phyloP scores from a whole-genome alignment of 331 rosid species.

The Dryas integrifolia region DNA sequence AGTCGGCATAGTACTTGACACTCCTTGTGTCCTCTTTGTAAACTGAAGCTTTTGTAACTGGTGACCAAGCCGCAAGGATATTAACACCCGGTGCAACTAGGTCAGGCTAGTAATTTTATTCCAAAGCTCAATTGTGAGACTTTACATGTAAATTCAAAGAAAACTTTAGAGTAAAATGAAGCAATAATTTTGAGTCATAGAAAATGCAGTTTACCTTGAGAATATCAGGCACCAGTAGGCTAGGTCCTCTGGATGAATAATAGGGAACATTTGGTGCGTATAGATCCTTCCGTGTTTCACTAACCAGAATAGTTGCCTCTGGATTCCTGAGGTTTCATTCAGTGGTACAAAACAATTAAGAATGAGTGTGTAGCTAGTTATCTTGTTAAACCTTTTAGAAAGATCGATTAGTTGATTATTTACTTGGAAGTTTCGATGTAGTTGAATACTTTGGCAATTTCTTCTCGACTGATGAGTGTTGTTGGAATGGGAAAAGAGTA shows the following conservation, averaged over 20 bases:
- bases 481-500: constrained; percentile 17
- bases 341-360: not conserved
- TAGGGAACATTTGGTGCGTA: constrained; percentile 28
- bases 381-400: not conserved
- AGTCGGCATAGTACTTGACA: constrained; percentile 11
- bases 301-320: constrained; percentile 19
- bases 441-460: constrained; percentile 8
- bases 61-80: constrained; percentile 30
- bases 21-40: constrained; percentile 10
- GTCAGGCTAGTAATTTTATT: constrained; percentile 19
- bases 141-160: not conserved
- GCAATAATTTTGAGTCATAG: not conserved
- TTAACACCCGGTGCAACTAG: constrained; percentile 18
- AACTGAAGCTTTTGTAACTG: not conserved
- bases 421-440: constrained; percentile 22
- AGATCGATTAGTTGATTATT: not conserved
- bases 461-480: constrained; percentile 2
- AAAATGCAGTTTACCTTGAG: constrained; percentile 16
- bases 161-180: not conserved
- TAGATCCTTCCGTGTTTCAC: constrained; percentile 21
- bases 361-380: not conserved
- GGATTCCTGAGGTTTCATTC: constrained; percentile 20
- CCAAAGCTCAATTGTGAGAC: not conserved
- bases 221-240: constrained; percentile 17
- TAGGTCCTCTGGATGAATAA: constrained; percentile 31